Conservation (phyloP, 441 rosid genomes). For the Melastoma candidum region DNA sequence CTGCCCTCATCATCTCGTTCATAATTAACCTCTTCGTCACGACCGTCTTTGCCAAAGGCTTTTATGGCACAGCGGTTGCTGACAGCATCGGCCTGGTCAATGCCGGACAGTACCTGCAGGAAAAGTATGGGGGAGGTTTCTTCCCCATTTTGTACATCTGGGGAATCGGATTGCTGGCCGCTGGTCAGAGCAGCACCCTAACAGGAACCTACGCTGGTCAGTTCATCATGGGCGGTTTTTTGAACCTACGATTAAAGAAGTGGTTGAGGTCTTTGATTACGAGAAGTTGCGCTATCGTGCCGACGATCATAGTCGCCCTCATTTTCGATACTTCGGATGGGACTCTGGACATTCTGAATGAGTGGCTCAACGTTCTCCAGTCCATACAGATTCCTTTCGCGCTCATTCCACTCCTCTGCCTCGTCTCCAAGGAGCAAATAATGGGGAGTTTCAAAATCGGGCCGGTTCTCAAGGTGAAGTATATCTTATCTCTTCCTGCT, state of each 20-base stretch:
- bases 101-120: slow-evolving; percentile 78
- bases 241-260: slow-evolving; percentile 65
- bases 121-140: slow-evolving; percentile 67
- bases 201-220: slow-evolving; percentile 94
- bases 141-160: slow-evolving; percentile 83
- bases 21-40: slow-evolving; percentile 77
- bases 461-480: slow-evolving; percentile 44
- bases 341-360: slow-evolving; percentile 62
- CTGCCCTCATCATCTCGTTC: slow-evolving; percentile 65
- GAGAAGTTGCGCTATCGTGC: slow-evolving; percentile 73
- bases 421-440: slow-evolving; percentile 69
- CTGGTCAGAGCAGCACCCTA: slow-evolving; percentile 93
- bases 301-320: slow-evolving; percentile 70
- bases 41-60: slow-evolving; percentile 77
- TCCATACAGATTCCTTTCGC: slow-evolving; percentile 89
- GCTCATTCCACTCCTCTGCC: slow-evolving; percentile 62
- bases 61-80: slow-evolving; percentile 72
- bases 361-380: slow-evolving; percentile 86
- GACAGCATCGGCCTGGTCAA: slow-evolving; percentile 60
- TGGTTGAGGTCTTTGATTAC: slow-evolving; percentile 93
- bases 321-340: slow-evolving; percentile 58
- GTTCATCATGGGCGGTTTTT: slow-evolving; percentile 92
- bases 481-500: not conserved
- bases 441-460: slow-evolving; percentile 81
- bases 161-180: slow-evolving; percentile 80